Evolutionary conservation across 371 early-diverging fungal genomes (phyloP).

Genomic region (Rhizomucor miehei): DNA sequence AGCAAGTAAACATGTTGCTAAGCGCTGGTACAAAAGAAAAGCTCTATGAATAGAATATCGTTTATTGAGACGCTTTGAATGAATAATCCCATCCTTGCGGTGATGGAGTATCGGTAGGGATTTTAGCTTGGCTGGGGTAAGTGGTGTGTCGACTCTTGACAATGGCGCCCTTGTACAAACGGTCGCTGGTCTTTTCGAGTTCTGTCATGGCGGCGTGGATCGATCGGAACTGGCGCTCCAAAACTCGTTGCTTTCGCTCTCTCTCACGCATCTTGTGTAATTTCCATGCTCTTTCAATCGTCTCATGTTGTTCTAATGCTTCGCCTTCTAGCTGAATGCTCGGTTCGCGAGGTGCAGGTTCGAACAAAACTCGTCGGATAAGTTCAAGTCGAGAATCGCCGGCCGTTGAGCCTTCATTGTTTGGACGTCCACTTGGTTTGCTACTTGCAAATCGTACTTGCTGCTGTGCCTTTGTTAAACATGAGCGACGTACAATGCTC

Average conservation of each 20-base stretch:
- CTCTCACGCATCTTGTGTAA: conserved; percentile 59
- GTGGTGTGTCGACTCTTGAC: conserved; percentile 61
- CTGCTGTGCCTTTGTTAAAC: background rate
- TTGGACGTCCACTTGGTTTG: conserved; percentile 5
- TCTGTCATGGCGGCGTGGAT: conserved; percentile 73
- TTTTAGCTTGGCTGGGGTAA: conserved; percentile 74
- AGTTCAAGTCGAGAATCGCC: conserved; percentile 69
- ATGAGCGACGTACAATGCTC: conserved; percentile 6
- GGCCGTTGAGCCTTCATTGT: conserved; percentile 6
- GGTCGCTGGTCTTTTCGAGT: conserved; percentile 61
- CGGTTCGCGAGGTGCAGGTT: conserved; percentile 35
- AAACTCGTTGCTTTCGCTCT: conserved; percentile 51
- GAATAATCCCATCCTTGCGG: conserved; percentile 67
- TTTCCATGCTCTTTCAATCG: conserved; percentile 77
- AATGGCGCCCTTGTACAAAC: conserved; percentile 67
- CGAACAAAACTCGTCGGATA: conserved; percentile 72
- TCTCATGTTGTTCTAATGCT: conserved; percentile 54
- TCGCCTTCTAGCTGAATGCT: conserved; percentile 34
- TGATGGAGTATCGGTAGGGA: conserved; percentile 74
- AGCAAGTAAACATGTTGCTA: conserved; percentile 23
- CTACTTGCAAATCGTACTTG: conserved; percentile 8
- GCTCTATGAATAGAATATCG: background rate
- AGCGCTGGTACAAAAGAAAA: conserved; percentile 10
- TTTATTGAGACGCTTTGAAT: conserved; percentile 26
- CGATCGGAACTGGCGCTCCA: conserved; percentile 69